Conservation (phyloP, 148 eudicot species). For the Oxyria digyna region DNA sequence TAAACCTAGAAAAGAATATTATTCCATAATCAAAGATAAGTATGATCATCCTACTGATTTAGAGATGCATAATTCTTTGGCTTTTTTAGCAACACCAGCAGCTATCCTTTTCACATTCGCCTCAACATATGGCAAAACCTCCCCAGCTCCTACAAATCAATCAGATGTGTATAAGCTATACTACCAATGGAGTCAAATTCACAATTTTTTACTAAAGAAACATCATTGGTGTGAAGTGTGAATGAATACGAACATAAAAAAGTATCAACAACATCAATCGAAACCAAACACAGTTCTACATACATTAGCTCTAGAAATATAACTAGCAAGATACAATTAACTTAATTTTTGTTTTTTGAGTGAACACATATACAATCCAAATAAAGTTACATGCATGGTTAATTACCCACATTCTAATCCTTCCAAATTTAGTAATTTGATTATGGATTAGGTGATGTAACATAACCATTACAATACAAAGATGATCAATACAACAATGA, state of each 20-base stretch:
- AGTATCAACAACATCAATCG: too few relatives aligned
- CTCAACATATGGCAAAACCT: slow-evolving; percentile 4
- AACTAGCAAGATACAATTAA: neutral
- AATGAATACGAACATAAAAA: neutral
- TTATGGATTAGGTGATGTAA: neutral
- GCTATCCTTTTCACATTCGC: slow-evolving; percentile 8
- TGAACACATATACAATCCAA: too few relatives aligned
- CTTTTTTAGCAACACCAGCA: slow-evolving; percentile 7
- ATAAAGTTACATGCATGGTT: too few relatives aligned
- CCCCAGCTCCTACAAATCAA: slow-evolving; percentile 9
- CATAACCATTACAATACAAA: neutral
- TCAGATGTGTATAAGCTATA: neutral
- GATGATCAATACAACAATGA: neutral
- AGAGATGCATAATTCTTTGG: slow-evolving; percentile 11
- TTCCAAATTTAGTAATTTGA: too few relatives aligned
- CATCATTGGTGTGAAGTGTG: neutral
- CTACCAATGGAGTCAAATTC: neutral
- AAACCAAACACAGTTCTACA: neutral
- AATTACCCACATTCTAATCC: too few relatives aligned
- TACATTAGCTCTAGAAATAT: neutral
- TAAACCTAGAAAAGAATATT: too few relatives aligned
- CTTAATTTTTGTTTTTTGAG: too few relatives aligned
- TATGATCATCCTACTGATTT: slow-evolving; percentile 1
- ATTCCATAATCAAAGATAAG: too few relatives aligned
- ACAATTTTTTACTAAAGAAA: neutral